A percentile compares a stretch with the other conserved stretches of the same genome.
Conservation (phyloP, 2,329 filamentous ascomycete species). For the Arthrocladium fulminans region DNA sequence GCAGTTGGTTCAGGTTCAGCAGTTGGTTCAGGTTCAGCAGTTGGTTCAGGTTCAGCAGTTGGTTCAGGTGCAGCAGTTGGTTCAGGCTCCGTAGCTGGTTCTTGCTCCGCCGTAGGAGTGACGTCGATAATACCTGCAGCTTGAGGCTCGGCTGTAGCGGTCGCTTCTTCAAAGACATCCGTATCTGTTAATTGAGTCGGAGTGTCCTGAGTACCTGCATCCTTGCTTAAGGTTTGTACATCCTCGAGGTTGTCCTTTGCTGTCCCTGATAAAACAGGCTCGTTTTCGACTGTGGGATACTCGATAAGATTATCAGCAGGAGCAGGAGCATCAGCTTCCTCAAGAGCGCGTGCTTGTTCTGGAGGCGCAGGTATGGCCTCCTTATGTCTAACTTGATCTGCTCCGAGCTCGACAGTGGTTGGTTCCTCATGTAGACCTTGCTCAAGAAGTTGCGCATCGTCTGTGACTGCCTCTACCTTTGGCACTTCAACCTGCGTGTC, state of each 20-base stretch:
- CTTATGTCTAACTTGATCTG: not conserved
- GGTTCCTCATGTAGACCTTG: too few relatives aligned
- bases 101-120: not conserved
- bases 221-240: too few relatives aligned
- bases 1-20: not conserved
- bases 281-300: not conserved
- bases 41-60: not conserved
- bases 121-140: not conserved
- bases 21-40: not conserved
- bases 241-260: not conserved
- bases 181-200: too few relatives aligned
- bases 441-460: too few relatives aligned
- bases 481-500: too few relatives aligned
- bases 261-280: not conserved
- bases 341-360: not conserved
- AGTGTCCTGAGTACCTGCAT: too few relatives aligned
- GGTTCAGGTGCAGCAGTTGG: not conserved
- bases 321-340: not conserved
- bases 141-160: not conserved
- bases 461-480: too few relatives aligned
- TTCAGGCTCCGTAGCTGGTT: not conserved
- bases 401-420: too few relatives aligned
- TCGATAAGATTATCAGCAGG: not conserved
- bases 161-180: not conserved
- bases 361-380: not conserved